Percentiles rank a stretch among this genome's conserved stretches.
These are phyloP conservation scores for Curvularia eragrostidis DNA, from an alignment of 2,329 filamentous ascomycete genomes.

Conservation along the genomic window DNA sequence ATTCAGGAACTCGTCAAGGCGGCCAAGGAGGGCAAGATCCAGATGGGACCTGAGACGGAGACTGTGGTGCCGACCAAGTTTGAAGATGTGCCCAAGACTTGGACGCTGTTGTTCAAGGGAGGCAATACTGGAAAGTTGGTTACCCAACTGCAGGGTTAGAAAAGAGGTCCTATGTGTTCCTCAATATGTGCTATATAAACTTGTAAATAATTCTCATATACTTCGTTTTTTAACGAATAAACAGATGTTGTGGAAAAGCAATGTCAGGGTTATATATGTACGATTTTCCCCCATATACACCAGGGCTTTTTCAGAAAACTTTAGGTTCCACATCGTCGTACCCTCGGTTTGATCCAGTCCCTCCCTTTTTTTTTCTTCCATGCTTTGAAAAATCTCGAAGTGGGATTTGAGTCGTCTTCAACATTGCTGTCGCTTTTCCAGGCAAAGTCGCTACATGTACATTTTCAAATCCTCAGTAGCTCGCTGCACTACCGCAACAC, in stretches of 20 bases:
- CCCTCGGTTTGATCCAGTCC: neutral
- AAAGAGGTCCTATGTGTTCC: neutral
- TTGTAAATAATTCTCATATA: neutral
- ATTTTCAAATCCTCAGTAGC: neutral
- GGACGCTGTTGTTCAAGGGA: constrained; percentile 57
- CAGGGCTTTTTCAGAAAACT: neutral
- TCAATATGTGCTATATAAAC: neutral
- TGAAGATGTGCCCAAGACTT: constrained; percentile 59
- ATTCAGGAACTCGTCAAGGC: constrained; percentile 34
- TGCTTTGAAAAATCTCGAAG: neutral
- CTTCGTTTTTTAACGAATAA: neutral
- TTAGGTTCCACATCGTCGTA: neutral
- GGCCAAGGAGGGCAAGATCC: constrained; percentile 56
- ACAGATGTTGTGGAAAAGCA: neutral
- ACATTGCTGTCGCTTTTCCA: neutral
- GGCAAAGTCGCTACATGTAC: neutral
- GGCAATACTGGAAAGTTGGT: constrained; percentile 58
- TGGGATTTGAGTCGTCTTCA: neutral
- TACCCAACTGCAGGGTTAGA: constrained; percentile 42
- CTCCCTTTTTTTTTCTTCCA: neutral
- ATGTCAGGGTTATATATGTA: neutral
- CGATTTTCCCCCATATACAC: too few relatives aligned
- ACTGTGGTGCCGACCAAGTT: constrained; percentile 57
- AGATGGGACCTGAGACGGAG: constrained; percentile 54
- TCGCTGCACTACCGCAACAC: neutral